phyloP scores from a whole-genome alignment of 1,284 basidiomycete species.

The Xerocomus alliaceus region DNA sequence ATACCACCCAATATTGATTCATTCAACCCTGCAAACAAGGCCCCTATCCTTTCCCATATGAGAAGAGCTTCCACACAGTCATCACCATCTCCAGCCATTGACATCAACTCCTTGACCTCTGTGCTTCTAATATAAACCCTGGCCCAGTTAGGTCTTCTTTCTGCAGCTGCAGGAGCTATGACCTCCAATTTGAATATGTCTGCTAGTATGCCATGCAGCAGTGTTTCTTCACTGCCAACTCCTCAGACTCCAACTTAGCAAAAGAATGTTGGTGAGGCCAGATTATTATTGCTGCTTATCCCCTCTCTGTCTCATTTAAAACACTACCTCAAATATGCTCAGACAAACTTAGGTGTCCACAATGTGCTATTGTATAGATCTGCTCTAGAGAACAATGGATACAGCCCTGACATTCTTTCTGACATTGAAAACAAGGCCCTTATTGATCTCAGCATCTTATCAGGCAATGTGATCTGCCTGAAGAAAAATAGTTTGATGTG shows the following conservation, averaged over 20 bases:
- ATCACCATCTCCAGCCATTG: background rate
- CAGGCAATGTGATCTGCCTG: conserved; percentile 20
- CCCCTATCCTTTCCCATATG: background rate
- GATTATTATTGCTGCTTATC: background rate
- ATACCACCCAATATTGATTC: conserved; percentile 9
- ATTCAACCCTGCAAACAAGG: conserved; percentile 15
- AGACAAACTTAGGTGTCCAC: background rate
- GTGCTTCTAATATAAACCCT: conserved; percentile 2
- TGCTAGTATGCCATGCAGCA: too few species aligned
- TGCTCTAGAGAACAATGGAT: background rate
- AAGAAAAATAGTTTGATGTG: conserved; percentile 21
- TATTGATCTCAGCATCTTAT: conserved; percentile 1
- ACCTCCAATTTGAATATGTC: background rate
- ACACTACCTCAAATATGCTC: conserved; percentile 1
- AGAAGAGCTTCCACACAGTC: background rate
- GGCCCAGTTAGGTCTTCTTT: background rate
- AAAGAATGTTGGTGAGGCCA: background rate
- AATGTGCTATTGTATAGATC: background rate
- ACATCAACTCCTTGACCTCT: conserved; percentile 7
- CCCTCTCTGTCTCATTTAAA: background rate
- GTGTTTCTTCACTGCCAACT: background rate
- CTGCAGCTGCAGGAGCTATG: background rate
- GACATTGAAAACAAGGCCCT: background rate
- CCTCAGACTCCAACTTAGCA: background rate
- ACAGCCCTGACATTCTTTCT: background rate